Base-by-base conservation (phyloP, 2,329 filamentous ascomycete species). In the Clonostachys solani region DNA sequence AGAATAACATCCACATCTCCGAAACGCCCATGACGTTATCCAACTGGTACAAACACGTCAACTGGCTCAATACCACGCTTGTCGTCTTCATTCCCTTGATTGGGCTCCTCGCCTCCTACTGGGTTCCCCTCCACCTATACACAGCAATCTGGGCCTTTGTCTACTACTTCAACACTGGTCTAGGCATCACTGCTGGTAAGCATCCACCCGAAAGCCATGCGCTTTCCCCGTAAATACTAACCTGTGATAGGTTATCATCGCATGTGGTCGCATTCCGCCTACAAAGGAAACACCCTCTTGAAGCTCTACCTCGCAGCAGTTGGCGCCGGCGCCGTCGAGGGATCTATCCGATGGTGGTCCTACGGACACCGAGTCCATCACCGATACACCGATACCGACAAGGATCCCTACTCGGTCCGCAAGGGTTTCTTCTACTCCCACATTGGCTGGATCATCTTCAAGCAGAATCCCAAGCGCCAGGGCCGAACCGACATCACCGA, bases 11-110 rank as follows among this genome's bases (percentile, higher is more conserved):
- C 61, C 90, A 95, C 69, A 94, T 95, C 69, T 83, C 89, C 54
- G 90, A 95, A 54, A 81, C 81, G 53, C 86, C 87, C 49, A 85
- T 95, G 58, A 95, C 89, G 50, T 78, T 76, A 68, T 73, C 77
- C 60, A 96, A 95, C 75, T 94, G 89, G 88, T 84, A 91, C 72
- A 86, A 92, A 73, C 91, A 96, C 64, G 80, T 96, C 75, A 91
- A 95, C 78, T 96, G 91, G 90, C 78, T 96, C 56, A 96, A 95
- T 68, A 84, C 89, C 52, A 79, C 77, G 52, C 80, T 96, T 65
- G 92, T 95, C 64, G 68, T 95, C 55, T 76, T 86, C 56, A 78
- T 95, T 41, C 91, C 92, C 40, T 51, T 92, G 43, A 74, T 80
- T 49, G 91, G 91, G 52, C 79, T 86, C 62, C 68, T 94, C 57